These are phyloP conservation scores for Carallia brachiata DNA, from an alignment of 345 rosid species.

Conservation along the genomic window DNA sequence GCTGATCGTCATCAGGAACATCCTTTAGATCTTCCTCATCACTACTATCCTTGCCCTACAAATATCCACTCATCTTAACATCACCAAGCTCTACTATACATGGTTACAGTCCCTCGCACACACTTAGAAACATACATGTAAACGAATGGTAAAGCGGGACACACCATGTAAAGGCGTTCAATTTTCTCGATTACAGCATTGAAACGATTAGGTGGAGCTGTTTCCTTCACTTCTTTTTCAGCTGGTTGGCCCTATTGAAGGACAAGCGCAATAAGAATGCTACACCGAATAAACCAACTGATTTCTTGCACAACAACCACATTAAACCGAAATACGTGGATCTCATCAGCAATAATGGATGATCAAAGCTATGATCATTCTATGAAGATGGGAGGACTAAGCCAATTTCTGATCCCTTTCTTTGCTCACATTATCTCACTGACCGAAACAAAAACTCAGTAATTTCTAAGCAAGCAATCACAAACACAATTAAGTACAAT, in stretches of 20 bases:
- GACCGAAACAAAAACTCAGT: neutral
- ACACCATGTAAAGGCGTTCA: slow-evolving; percentile 23
- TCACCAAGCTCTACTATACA: neutral
- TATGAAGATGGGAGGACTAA: neutral
- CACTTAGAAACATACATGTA: neutral
- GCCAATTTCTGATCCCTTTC: neutral
- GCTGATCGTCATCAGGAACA: slow-evolving; percentile 25
- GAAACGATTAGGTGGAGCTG: slow-evolving; percentile 19
- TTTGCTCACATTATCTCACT: neutral
- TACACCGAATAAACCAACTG: neutral
- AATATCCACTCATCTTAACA: neutral
- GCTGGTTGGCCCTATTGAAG: slow-evolving; percentile 44
- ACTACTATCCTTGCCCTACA: slow-evolving; percentile 22
- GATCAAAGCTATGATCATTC: neutral
- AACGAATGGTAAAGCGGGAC: neutral
- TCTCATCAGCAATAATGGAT: neutral
- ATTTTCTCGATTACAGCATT: slow-evolving; percentile 26
- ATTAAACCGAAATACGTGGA: neutral
- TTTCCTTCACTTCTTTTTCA: slow-evolving; percentile 46
- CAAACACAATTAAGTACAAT: neutral
- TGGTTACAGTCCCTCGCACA: neutral
- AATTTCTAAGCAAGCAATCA: neutral
- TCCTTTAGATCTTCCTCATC: slow-evolving; percentile 26
- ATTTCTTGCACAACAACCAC: neutral
- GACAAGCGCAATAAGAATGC: slow-evolving; percentile 20